Conservation (phyloP, 768 basidiomycete species). For the Podaxis mareebaensis region DNA sequence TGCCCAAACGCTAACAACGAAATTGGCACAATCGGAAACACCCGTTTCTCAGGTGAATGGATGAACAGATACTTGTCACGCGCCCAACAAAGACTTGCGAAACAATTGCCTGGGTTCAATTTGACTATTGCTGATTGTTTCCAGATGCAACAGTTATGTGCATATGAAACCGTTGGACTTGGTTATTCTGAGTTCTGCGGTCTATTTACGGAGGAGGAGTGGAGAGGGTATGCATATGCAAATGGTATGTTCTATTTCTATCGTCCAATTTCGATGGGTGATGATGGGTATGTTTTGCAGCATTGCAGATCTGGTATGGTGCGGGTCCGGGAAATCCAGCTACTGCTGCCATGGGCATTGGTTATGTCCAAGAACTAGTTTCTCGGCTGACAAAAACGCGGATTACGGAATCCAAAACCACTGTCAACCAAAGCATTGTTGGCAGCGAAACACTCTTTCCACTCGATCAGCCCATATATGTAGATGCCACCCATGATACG, state of each 20-base stretch:
- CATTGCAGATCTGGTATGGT: constrained; percentile 62
- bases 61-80: constrained; percentile 56
- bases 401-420: constrained; percentile 53
- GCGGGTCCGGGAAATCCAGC: constrained; percentile 71
- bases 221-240: constrained; percentile 75
- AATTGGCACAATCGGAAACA: constrained; percentile 43
- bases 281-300: constrained; percentile 27
- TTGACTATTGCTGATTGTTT: constrained; percentile 54
- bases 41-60: constrained; percentile 54
- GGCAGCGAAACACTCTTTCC: constrained; percentile 54
- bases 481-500: constrained; percentile 77
- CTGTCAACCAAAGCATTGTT: constrained; percentile 70
- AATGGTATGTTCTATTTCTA: constrained; percentile 24
- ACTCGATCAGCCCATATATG: constrained; percentile 58
- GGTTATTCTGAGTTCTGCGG: constrained; percentile 78
- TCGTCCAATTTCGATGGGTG: neutral
- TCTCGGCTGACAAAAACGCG: constrained; percentile 66
- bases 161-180: constrained; percentile 81
- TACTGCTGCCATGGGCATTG: constrained; percentile 60
- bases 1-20: constrained; percentile 55
- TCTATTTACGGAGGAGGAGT: constrained; percentile 79
- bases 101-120: constrained; percentile 48
- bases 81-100: constrained; percentile 53
- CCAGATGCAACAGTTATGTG: constrained; percentile 68
- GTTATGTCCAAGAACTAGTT: constrained; percentile 70